Conservation (phyloP, 176 grass and related monocot species). For the Rhynchospora breviuscula region DNA sequence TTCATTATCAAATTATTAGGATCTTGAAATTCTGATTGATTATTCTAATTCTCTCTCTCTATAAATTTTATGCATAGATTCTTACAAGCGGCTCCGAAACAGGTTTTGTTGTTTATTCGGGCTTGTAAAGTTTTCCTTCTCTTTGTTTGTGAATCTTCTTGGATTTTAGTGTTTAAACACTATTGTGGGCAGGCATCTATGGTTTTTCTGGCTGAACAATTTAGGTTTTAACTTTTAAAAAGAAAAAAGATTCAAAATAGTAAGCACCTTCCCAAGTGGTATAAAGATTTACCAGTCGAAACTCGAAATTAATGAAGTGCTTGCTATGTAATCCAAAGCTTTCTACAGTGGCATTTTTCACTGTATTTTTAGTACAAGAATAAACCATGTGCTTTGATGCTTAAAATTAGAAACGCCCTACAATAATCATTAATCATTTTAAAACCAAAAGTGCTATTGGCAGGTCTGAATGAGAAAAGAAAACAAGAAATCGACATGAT, state of each 20-base stretch:
- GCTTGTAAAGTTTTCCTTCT: neutral
- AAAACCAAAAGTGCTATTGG: neutral
- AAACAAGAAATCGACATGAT: neutral
- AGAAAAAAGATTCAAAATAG: neutral
- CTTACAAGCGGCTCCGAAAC: neutral
- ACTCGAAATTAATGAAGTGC: neutral
- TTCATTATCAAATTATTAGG: slow-evolving; percentile 1
- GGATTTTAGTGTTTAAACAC: neutral
- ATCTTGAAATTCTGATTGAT: neutral
- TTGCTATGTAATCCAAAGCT: neutral
- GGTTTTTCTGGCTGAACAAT: neutral
- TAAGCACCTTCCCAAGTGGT: neutral
- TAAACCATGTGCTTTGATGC: neutral
- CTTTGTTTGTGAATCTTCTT: neutral
- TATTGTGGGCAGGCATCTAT: neutral
- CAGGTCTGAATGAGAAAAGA: neutral
- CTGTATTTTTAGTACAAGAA: too few species aligned
- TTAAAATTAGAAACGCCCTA: neutral
- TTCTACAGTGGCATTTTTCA: neutral
- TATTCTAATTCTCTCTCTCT: neutral
- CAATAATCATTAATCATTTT: neutral
- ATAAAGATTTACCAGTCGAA: neutral
- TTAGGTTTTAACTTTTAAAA: neutral
- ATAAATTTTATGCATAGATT: neutral
- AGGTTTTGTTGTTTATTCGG: neutral